These are phyloP conservation scores for Escovopsis weberi DNA, from an alignment of 2,329 filamentous ascomycete genomes.

Conservation along the genomic window DNA sequence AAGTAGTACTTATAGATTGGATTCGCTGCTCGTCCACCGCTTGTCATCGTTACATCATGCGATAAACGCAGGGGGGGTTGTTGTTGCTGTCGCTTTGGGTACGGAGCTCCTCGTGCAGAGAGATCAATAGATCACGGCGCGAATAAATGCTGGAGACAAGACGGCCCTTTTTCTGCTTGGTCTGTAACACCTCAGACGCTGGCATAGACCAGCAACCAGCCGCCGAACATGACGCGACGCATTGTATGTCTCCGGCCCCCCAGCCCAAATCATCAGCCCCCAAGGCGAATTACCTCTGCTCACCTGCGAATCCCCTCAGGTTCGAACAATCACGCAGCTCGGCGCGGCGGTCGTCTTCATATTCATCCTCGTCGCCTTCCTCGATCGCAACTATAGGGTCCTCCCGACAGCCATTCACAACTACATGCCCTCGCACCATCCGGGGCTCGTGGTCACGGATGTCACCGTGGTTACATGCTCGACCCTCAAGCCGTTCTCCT, in stretches of 20 bases:
- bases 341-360: constrained; percentile 49
- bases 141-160: background rate
- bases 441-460: constrained; percentile 75
- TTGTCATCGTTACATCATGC: too few relatives aligned
- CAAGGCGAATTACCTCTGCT: too few relatives aligned
- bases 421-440: constrained; percentile 73
- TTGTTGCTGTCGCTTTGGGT: too few relatives aligned
- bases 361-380: constrained; percentile 59
- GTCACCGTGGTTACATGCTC: constrained; percentile 67
- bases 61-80: too few relatives aligned
- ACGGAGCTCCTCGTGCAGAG: too few relatives aligned
- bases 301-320: constrained; percentile 19
- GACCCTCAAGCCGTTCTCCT: constrained; percentile 56
- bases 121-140: too few relatives aligned
- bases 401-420: constrained; percentile 75
- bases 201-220: background rate
- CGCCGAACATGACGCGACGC: constrained; percentile 21
- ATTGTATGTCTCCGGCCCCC: constrained; percentile 16
- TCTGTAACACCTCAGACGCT: background rate
- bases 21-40: too few relatives aligned
- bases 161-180: background rate
- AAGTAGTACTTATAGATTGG: too few relatives aligned
- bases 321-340: constrained; percentile 63
- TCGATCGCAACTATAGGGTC: constrained; percentile 80
- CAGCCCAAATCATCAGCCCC: too few relatives aligned